Evolutionary conservation across 1,139 yeast genomes (phyloP).

Genomic region (Sporopachydermia cereana): DNA sequence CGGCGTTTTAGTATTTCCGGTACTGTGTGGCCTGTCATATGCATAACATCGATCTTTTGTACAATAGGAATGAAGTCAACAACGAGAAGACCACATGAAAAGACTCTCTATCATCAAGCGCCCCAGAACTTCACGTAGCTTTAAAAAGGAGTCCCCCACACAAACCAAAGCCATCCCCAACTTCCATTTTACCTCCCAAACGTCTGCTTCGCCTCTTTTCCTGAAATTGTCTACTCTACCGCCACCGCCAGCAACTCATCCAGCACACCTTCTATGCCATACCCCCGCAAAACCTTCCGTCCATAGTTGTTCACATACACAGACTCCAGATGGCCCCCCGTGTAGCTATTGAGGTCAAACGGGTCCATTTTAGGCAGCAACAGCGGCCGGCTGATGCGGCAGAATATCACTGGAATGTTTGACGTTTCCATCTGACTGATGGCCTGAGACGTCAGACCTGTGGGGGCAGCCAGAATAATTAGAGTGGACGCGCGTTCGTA

Average conservation of each 20-base stretch:
- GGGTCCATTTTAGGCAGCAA: conserved; percentile 21
- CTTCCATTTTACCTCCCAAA: too few relatives aligned
- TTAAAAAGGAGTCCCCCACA: too few relatives aligned
- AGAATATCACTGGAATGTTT: conserved; percentile 44
- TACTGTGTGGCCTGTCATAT: too few relatives aligned
- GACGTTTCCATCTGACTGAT: conserved; percentile 40
- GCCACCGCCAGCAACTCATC: too few relatives aligned
- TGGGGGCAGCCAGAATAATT: conserved; percentile 45
- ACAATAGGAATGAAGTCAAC: too few relatives aligned
- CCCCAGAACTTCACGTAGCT: too few relatives aligned
- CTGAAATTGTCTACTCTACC: neutral
- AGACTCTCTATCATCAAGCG: too few relatives aligned
- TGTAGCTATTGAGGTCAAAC: conserved; percentile 28
- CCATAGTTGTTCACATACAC: conserved; percentile 32
- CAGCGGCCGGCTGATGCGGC: conserved; percentile 29
- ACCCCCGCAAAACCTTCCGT: neutral
- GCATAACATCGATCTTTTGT: too few relatives aligned
- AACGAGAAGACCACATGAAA: too few relatives aligned
- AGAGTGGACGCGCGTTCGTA: conserved; percentile 23
- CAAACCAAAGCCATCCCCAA: too few relatives aligned
- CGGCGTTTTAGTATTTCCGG: too few relatives aligned
- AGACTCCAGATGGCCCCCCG: conserved; percentile 28
- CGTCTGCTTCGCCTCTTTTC: too few relatives aligned
- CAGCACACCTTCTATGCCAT: neutral
- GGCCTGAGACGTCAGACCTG: conserved; percentile 48